Percentiles rank a stretch among this genome's conserved stretches.
Conservation (phyloP, 1,139 yeast species). For the Sporopachydermia cereana region DNA sequence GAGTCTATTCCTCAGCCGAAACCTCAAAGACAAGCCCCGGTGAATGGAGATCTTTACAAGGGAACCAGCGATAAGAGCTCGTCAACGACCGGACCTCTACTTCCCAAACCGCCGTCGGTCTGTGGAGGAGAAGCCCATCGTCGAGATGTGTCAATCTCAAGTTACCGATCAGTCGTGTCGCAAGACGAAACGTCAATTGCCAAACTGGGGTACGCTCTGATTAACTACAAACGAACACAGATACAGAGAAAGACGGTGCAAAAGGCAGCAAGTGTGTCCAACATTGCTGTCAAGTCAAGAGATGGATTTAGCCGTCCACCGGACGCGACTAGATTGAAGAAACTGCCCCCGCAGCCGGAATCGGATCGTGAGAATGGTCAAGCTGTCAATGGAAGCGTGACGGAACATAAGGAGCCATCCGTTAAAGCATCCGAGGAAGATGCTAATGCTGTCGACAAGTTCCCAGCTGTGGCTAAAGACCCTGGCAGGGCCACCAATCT, state of each 20-base stretch:
- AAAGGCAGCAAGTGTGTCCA: background rate
- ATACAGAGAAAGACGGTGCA: background rate
- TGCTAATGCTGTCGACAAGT: slow-evolving; percentile 5
- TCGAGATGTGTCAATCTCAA: background rate
- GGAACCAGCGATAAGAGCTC: no score
- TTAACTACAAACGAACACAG: background rate
- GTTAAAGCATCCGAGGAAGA: background rate
- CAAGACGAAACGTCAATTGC: slow-evolving; percentile 1
- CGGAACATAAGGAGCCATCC: background rate
- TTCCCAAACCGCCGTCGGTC: background rate
- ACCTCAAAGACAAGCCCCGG: no score
- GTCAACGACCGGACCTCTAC: background rate
- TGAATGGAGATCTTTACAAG: no score
- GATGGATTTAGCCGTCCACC: no score
- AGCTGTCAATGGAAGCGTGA: background rate
- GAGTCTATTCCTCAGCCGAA: background rate
- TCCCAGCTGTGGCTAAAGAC: slow-evolving; percentile 10
- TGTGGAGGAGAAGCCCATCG: background rate
- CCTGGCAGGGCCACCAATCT: slow-evolving; percentile 52
- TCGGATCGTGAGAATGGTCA: no score
- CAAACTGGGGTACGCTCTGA: background rate
- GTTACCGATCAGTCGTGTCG: background rate
- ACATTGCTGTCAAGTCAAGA: background rate
- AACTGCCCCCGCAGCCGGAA: background rate
- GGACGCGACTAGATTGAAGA: no score